Evolutionary conservation across 208 protist species (phyloP).

Genomic region (Porcisia hertigi): DNA sequence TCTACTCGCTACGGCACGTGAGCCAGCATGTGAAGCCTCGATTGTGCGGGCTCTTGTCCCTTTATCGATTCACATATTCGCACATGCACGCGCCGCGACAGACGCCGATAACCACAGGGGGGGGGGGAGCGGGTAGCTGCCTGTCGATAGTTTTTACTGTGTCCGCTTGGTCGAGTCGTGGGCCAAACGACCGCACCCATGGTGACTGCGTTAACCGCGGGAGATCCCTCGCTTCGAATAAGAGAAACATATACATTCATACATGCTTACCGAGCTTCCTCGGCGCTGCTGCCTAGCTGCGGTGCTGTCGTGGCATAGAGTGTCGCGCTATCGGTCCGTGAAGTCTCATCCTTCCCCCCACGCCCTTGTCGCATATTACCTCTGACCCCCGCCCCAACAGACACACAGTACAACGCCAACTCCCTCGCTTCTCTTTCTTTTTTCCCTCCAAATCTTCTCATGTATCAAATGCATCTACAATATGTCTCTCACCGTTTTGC

Average conservation of each 20-base stretch:
- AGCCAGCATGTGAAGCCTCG: neutral
- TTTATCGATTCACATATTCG: neutral
- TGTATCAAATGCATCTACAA: neutral
- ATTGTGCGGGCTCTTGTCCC: neutral
- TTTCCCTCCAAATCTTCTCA: neutral
- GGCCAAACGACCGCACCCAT: too few relatives aligned
- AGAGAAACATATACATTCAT: neutral
- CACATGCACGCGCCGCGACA: too few relatives aligned
- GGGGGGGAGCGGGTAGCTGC: neutral
- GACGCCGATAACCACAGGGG: too few relatives aligned
- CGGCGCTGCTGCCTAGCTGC: neutral
- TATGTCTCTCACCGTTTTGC: neutral
- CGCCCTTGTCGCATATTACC: neutral
- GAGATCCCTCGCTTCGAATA: neutral
- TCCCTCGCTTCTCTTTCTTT: neutral
- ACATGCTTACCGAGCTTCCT: neutral
- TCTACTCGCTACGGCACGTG: constrained; percentile 42
- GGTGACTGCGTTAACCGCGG: too few relatives aligned
- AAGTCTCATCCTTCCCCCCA: too few relatives aligned
- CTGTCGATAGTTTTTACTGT: neutral
- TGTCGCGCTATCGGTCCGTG: neutral
- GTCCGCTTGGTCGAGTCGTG: neutral
- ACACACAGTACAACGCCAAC: too few relatives aligned
- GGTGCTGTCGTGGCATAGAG: neutral
- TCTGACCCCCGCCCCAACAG: neutral